Evolutionary conservation across 768 basidiomycete species (phyloP).

Genomic region (Naganishia friedmannii): DNA sequence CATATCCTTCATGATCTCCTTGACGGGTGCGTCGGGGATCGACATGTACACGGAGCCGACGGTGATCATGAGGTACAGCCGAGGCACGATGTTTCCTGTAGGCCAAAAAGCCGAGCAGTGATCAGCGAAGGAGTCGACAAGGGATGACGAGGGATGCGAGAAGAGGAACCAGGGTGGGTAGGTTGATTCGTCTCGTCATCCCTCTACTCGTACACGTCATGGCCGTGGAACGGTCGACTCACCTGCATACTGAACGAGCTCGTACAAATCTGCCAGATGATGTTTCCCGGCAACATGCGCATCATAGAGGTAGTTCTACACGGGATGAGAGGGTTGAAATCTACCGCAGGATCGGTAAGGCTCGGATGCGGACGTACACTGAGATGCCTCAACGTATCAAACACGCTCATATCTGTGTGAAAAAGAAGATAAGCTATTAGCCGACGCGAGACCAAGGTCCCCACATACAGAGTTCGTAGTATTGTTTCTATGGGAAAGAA

Average conservation of each 20-base stretch:
- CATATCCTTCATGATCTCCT: conserved; percentile 99
- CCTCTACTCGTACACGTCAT: not conserved
- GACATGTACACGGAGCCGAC: conserved; percentile 99
- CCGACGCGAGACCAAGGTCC: not conserved
- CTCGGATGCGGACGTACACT: conserved; percentile 30
- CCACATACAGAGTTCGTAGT: conserved; percentile 88
- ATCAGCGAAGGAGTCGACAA: not conserved
- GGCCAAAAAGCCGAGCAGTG: no score
- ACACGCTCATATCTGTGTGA: conserved; percentile 92
- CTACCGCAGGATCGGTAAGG: not conserved
- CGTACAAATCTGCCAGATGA: conserved; percentile 96
- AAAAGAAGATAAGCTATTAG: not conserved
- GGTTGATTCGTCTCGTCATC: not conserved
- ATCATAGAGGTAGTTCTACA: conserved; percentile 89
- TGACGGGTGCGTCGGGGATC: conserved; percentile 90
- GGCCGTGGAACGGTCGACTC: not conserved
- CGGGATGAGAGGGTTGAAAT: not conserved
- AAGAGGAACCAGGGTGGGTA: not conserved
- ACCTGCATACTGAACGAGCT: conserved; percentile 85
- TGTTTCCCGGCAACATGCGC: conserved; percentile 87
- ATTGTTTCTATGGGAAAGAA: conserved; percentile 71
- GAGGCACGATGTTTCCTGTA: conserved; percentile 69
- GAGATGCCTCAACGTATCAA: conserved; percentile 90
- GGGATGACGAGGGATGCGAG: not conserved
- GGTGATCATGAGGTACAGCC: conserved; percentile 88